Percentiles rank a stretch among this genome's conserved stretches.
Evolutionary conservation across 805 yeast genomes (phyloP).

Genomic region (Pichia nakasei): DNA sequence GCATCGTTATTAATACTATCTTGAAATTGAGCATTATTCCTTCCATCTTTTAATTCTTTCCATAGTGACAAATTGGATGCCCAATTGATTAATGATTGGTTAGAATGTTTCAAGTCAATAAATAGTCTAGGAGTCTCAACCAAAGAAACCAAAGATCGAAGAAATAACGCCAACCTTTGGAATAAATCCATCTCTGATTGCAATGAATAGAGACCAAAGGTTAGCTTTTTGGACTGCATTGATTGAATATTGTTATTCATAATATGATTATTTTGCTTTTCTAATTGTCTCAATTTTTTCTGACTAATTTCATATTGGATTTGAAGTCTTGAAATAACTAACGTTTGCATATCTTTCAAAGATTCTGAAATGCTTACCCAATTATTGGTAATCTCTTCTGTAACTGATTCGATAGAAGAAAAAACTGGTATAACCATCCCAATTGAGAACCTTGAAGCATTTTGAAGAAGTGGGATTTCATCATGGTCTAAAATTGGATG

Average conservation of each 20-base stretch:
- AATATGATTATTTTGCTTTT: constrained; percentile 1
- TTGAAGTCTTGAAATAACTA: constrained; percentile 24
- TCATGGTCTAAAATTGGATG: constrained; percentile 31
- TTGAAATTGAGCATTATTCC: not conserved
- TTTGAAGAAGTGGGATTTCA: constrained; percentile 13
- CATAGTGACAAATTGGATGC: constrained; percentile 43
- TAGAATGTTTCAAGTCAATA: constrained; percentile 31
- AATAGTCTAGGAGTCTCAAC: constrained; percentile 40
- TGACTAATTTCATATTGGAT: constrained; percentile 21
- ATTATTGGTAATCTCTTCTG: constrained; percentile 37
- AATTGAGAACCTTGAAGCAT: constrained; percentile 32
- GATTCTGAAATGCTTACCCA: constrained; percentile 40
- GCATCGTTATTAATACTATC: not conserved
- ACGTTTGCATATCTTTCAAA: constrained; percentile 31
- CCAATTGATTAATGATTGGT: constrained; percentile 40
- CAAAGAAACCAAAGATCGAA: constrained; percentile 31
- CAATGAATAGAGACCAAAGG: constrained; percentile 30
- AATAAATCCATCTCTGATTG: constrained; percentile 38
- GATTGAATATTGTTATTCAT: not conserved
- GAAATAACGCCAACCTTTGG: constrained; percentile 28
- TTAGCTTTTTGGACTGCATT: constrained; percentile 15
- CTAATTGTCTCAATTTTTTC: not conserved
- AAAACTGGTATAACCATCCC: constrained; percentile 42
- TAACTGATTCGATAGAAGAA: constrained; percentile 15
- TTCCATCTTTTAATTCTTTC: constrained; percentile 46